Conservation (phyloP, 768 basidiomycete species). For the Cystofilobasidium macerans region DNA sequence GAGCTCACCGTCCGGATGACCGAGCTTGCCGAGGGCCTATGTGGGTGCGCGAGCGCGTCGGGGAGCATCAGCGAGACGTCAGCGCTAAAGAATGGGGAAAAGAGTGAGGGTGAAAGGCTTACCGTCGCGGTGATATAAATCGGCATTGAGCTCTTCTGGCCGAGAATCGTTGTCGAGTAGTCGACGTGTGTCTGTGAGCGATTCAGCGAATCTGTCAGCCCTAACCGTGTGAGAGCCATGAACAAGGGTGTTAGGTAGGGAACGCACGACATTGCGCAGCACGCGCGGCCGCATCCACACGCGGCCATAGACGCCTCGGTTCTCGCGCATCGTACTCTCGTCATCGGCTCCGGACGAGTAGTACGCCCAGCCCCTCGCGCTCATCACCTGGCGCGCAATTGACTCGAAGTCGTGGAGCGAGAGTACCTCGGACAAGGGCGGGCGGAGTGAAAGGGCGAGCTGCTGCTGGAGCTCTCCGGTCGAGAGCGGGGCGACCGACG, state of each 20-base stretch:
- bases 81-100: background rate
- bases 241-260: no score
- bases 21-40: conserved; percentile 71
- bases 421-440: conserved; percentile 3
- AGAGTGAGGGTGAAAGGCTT: background rate
- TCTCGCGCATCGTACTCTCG: conserved; percentile 24
- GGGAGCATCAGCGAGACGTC: no score
- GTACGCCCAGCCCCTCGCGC: background rate
- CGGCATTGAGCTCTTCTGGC: conserved; percentile 46
- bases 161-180: conserved; percentile 8
- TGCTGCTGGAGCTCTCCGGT: background rate
- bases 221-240: no score
- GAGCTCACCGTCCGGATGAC: conserved; percentile 89
- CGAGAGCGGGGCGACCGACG: background rate
- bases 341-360: conserved; percentile 18
- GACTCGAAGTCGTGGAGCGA: conserved; percentile 4
- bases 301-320: conserved; percentile 10
- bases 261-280: conserved; percentile 9
- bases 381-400: conserved; percentile 4
- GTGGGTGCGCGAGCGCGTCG: conserved; percentile 47
- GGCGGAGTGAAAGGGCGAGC: conserved; percentile 1
- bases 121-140: conserved; percentile 57
- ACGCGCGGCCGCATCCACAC: conserved; percentile 15
- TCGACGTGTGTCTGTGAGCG: conserved; percentile 1
- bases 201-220: no score